These are phyloP conservation scores for Spathaspora gorwiae DNA, from an alignment of 805 yeast species.

Conservation along the genomic window DNA sequence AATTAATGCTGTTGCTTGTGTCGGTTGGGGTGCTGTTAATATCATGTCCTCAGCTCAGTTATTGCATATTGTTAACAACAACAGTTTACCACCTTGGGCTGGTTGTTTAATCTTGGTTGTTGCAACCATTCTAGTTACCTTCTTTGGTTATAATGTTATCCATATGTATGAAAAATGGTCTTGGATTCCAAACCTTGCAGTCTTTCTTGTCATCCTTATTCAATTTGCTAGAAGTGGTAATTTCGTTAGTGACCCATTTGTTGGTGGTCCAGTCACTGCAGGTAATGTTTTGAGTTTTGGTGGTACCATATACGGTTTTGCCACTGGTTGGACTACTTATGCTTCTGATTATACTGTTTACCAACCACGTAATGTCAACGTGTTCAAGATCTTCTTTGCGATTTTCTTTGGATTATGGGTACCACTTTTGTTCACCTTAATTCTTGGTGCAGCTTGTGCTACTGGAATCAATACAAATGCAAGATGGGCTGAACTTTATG, in stretches of 20 bases:
- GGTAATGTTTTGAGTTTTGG: constrained; percentile 79
- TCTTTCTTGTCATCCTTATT: constrained; percentile 74
- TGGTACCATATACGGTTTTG: constrained; percentile 79
- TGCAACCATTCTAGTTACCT: constrained; percentile 65
- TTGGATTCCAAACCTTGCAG: constrained; percentile 78
- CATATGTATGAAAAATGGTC: constrained; percentile 80
- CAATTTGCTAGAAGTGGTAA: constrained; percentile 64
- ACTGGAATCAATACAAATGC: constrained; percentile 52
- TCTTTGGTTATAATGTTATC: constrained; percentile 81
- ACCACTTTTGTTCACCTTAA: constrained; percentile 70
- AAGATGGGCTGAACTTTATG: constrained; percentile 26
- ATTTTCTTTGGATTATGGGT: constrained; percentile 59
- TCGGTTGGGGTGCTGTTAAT: constrained; percentile 95
- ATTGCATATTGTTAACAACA: constrained; percentile 67
- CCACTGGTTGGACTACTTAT: constrained; percentile 91
- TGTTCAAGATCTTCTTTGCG: constrained; percentile 56
- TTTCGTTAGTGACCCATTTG: constrained; percentile 49
- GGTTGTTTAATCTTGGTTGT: constrained; percentile 73
- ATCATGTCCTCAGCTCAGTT: constrained; percentile 86
- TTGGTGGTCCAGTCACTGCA: constrained; percentile 62
- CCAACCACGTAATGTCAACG: constrained; percentile 64
- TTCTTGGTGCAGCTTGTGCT: constrained; percentile 82
- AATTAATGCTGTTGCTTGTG: constrained; percentile 77
- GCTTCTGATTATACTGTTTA: constrained; percentile 91
- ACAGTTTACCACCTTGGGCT: constrained; percentile 80